These are phyloP conservation scores for Russula earlei DNA, from an alignment of 768 basidiomycete genomes.

Conservation along the genomic window DNA sequence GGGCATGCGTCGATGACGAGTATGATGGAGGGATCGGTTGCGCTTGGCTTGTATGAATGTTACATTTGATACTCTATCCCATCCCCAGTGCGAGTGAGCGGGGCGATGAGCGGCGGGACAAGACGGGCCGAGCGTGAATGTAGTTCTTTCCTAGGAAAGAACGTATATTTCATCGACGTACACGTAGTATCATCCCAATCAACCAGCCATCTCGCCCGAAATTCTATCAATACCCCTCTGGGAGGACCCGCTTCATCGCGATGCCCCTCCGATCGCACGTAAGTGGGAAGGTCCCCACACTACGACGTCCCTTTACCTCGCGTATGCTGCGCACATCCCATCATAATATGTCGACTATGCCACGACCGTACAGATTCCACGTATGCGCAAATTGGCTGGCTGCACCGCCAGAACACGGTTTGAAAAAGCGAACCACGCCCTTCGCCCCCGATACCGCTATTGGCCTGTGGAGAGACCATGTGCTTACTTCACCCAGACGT, in stretches of 20 bases:
- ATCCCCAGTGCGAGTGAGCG: no score
- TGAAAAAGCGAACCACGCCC: conserved; percentile 32
- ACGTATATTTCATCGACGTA: no score
- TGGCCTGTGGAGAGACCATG: conserved; percentile 61
- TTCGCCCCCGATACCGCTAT: conserved; percentile 51
- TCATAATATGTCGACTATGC: conserved; percentile 22
- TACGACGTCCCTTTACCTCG: not conserved
- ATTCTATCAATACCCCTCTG: not conserved
- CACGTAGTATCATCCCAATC: no score
- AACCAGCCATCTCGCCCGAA: no score
- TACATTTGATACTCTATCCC: no score
- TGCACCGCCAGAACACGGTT: conserved; percentile 43
- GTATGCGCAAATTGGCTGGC: conserved; percentile 72
- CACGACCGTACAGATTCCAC: conserved; percentile 60
- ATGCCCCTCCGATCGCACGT: not conserved
- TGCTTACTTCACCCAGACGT: conserved; percentile 39
- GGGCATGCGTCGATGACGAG: not conserved
- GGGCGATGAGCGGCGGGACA: no score
- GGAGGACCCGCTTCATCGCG: not conserved
- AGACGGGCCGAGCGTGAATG: no score
- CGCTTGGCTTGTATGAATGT: not conserved
- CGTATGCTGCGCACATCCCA: not conserved
- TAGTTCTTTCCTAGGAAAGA: no score
- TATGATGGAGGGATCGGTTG: not conserved
- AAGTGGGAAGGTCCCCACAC: not conserved